phyloP scores from a whole-genome alignment of 2,329 filamentous ascomycete genomes.

The Fusarium tupiense region DNA sequence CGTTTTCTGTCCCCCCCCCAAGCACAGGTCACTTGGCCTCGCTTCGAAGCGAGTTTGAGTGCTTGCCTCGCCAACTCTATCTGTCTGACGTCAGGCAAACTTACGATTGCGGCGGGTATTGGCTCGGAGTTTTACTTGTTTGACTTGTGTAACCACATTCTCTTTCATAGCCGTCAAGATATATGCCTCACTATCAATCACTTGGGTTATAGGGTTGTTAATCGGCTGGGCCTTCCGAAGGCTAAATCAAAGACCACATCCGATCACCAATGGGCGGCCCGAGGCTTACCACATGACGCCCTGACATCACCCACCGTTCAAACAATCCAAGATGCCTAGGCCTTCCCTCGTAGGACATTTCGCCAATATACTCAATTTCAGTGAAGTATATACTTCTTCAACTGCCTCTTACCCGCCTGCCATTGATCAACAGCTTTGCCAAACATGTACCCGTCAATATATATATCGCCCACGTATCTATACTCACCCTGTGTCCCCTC shows the following conservation, averaged over 20 bases:
- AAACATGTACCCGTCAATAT: constrained; percentile 19
- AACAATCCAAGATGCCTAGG: no score
- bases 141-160: not conserved
- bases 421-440: constrained; percentile 20
- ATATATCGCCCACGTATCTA: constrained; percentile 23
- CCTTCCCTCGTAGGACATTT: no score
- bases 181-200: not conserved
- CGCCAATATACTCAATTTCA: not conserved
- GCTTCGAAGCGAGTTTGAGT: not conserved
- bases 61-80: not conserved
- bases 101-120: not conserved
- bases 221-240: not conserved
- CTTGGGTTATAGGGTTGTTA: no score
- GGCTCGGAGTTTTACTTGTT: not conserved
- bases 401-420: not conserved
- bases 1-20: not conserved
- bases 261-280: no score
- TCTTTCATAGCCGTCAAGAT: fast-evolving
- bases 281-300: no score
- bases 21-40: not conserved
- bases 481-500: constrained; percentile 14
- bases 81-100: not conserved
- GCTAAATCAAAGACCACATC: no score
- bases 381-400: constrained; percentile 20
- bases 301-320: no score